A percentile compares a stretch with the other conserved stretches of the same genome.
Evolutionary conservation across 2,329 filamentous ascomycete species (phyloP).

Genomic region (Alternaria brassicicola): DNA sequence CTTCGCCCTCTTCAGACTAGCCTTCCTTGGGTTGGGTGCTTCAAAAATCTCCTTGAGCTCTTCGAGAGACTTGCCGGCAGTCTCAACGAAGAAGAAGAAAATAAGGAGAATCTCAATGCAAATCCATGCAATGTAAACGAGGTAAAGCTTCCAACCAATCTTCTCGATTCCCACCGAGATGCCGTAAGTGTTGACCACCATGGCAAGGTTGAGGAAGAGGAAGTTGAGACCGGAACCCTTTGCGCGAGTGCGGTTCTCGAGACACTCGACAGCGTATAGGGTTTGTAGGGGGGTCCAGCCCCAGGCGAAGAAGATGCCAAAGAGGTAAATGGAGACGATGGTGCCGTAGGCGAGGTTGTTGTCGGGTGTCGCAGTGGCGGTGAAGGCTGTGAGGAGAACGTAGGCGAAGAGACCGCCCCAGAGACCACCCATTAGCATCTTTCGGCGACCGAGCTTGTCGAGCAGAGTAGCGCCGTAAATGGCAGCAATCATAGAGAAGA

Average conservation of each 20-base stretch:
- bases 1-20: constrained; percentile 30
- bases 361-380: constrained; percentile 29
- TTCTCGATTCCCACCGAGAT: constrained; percentile 42
- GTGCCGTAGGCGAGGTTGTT: constrained; percentile 46
- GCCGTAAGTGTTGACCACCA: constrained; percentile 44
- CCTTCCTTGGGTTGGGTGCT: constrained; percentile 36
- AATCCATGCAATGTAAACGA: constrained; percentile 44
- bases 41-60: constrained; percentile 44
- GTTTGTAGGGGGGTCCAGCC: constrained; percentile 51
- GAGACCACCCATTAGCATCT: constrained; percentile 48
- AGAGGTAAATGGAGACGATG: constrained; percentile 51
- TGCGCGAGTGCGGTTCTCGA: constrained; percentile 49
- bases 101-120: constrained; percentile 38
- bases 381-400: constrained; percentile 47
- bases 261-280: constrained; percentile 48
- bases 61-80: constrained; percentile 41
- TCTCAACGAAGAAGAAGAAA: constrained; percentile 45
- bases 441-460: constrained; percentile 41
- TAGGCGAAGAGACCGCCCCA: constrained; percentile 44
- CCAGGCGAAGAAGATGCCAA: constrained; percentile 50
- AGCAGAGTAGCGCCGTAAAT: constrained; percentile 48
- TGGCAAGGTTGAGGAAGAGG: constrained; percentile 43
- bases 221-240: constrained; percentile 47
- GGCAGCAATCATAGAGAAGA: constrained; percentile 48
- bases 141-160: constrained; percentile 41